A percentile compares a stretch with the other conserved stretches of the same genome.
phyloP scores from a whole-genome alignment of 2,329 filamentous ascomycete species.

The Clarireedia monteithiana region DNA sequence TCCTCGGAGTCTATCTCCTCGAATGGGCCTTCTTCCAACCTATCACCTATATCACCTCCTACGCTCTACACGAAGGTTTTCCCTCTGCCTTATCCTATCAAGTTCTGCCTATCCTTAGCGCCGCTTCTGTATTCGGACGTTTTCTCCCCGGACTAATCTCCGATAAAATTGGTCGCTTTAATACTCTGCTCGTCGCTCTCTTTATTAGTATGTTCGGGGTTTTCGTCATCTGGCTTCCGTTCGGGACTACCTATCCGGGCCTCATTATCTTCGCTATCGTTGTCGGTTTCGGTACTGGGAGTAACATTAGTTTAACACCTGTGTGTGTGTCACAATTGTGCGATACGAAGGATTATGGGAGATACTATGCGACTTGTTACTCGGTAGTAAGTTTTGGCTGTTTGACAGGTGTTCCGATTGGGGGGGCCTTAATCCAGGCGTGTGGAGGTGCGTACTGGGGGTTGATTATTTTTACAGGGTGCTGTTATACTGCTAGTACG shows the following conservation, averaged over 20 bases:
- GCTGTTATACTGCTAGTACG: constrained; percentile 11
- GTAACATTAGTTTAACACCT: constrained; percentile 72
- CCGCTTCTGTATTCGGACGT: constrained; percentile 70
- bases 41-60: constrained; percentile 73
- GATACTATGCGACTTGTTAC: constrained; percentile 81
- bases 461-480: constrained; percentile 18
- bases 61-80: constrained; percentile 61
- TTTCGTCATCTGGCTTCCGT: constrained; percentile 70
- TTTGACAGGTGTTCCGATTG: constrained; percentile 65
- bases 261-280: constrained; percentile 65
- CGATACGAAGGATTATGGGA: constrained; percentile 71
- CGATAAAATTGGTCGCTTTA: constrained; percentile 78
- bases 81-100: constrained; percentile 61
- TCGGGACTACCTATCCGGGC: constrained; percentile 48
- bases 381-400: constrained; percentile 71
- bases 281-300: constrained; percentile 77
- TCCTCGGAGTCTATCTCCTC: constrained; percentile 60
- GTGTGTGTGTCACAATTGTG: constrained; percentile 80
- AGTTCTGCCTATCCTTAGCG: constrained; percentile 76
- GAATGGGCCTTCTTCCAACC: constrained; percentile 75
- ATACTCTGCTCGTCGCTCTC: constrained; percentile 69
- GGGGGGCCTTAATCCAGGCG: constrained; percentile 49
- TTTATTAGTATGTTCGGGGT: constrained; percentile 38
- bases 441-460: constrained; percentile 17
- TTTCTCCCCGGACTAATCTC: constrained; percentile 71